Conservation (phyloP, 306 rosid species). For the Lathyrus oleraceus region DNA sequence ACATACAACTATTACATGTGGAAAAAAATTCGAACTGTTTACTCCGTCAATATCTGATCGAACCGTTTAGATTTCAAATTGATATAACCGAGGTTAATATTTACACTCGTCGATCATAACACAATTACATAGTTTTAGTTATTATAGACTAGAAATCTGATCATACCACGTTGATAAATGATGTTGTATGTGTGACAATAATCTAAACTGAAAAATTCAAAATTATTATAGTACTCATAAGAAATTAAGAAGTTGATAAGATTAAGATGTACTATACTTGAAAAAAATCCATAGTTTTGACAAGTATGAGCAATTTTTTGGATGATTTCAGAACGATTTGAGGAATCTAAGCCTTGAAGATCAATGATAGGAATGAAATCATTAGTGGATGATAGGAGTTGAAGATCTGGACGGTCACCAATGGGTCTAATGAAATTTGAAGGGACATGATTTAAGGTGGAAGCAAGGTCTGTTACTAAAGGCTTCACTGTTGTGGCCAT, state of each 20-base stretch:
- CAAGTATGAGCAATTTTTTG: conserved; percentile 58
- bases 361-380: conserved; percentile 31
- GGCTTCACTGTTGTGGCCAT: conserved; percentile 20
- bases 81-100: no score
- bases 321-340: conserved; percentile 34
- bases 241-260: neutral
- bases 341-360: conserved; percentile 18
- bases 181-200: no score
- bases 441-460: conserved; percentile 31
- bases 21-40: no score
- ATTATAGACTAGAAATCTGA: no score
- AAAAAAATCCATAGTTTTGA: conserved; percentile 64
- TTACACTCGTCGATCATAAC: no score
- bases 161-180: no score
- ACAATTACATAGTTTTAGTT: no score
- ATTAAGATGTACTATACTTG: conserved; percentile 51
- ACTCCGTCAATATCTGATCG: no score
- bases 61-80: no score
- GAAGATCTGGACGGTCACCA: conserved; percentile 36
- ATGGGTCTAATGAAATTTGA: conserved; percentile 39
- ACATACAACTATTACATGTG: neutral
- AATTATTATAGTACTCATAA: no score
- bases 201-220: no score
- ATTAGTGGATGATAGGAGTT: neutral
- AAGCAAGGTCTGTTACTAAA: conserved; percentile 35